Evolutionary conservation across 805 yeast species (phyloP).

Genomic region (Blastobotrys parvus): DNA sequence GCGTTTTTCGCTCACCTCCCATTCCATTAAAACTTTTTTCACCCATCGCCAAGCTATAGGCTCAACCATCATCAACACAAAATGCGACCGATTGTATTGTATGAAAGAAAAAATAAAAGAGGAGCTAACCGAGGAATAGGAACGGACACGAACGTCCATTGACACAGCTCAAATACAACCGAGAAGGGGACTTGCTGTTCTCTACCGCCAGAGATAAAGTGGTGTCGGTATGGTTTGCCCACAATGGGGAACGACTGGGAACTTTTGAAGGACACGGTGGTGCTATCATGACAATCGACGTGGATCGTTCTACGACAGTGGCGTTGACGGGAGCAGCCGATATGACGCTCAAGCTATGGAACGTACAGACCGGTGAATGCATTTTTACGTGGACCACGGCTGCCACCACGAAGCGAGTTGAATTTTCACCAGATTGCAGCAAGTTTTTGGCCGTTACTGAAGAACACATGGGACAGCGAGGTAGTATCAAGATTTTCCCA

Average conservation of each 20-base stretch:
- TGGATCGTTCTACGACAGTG: constrained; percentile 56
- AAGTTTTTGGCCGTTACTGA: constrained; percentile 73
- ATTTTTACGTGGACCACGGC: constrained; percentile 63
- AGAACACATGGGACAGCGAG: constrained; percentile 83
- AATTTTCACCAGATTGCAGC: constrained; percentile 66
- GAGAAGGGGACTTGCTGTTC: constrained; percentile 89
- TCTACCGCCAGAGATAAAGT: constrained; percentile 87
- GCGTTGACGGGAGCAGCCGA: constrained; percentile 91
- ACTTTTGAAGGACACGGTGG: constrained; percentile 86
- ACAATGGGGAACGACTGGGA: constrained; percentile 94
- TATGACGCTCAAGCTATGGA: constrained; percentile 77
- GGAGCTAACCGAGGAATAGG: constrained; percentile 28
- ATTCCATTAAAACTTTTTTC: neutral
- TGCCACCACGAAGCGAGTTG: constrained; percentile 88
- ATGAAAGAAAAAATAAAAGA: neutral
- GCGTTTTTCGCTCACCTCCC: neutral
- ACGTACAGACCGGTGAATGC: constrained; percentile 66
- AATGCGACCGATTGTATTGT: too few species aligned
- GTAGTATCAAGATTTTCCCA: constrained; percentile 63
- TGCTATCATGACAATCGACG: constrained; percentile 91
- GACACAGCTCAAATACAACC: constrained; percentile 91
- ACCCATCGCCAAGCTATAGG: neutral
- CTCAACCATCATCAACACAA: too few species aligned
- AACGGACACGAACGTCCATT: constrained; percentile 96
- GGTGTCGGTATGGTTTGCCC: constrained; percentile 89